A percentile compares a stretch with the other conserved stretches of the same genome.
These are phyloP conservation scores for Dioscorea zingiberensis DNA, from an alignment of 106 monocot genomes.

Conservation along the genomic window DNA sequence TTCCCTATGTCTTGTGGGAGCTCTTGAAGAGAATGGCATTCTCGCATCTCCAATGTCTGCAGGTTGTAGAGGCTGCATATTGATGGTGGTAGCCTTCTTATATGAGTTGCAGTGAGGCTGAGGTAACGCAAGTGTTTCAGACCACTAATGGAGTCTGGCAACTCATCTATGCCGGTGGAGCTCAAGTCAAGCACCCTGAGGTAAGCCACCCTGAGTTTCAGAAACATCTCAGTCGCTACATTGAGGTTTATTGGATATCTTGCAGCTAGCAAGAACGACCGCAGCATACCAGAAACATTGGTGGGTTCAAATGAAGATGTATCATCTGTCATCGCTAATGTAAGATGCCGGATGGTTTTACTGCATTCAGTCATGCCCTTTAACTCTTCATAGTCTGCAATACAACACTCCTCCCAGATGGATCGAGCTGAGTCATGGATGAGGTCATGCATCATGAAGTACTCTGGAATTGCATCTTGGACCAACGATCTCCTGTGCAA, in stretches of 20 bases:
- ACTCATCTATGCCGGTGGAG: background rate
- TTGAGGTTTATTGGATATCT: too few species aligned
- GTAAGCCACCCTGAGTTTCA: background rate
- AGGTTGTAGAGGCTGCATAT: constrained; percentile 16
- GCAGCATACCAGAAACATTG: background rate
- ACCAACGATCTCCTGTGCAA: constrained; percentile 1
- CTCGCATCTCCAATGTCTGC: constrained; percentile 7
- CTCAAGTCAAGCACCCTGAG: constrained; percentile 11
- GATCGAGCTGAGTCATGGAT: constrained; percentile 29
- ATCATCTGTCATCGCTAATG: background rate
- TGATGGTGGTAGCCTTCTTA: constrained; percentile 10
- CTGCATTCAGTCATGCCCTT: background rate
- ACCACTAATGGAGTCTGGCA: constrained; percentile 19
- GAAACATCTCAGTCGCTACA: background rate
- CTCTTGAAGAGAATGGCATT: background rate
- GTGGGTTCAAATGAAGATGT: background rate
- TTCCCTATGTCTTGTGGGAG: constrained; percentile 5
- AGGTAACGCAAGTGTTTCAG: constrained; percentile 22
- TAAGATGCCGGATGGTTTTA: constrained; percentile 8
- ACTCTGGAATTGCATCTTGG: background rate
- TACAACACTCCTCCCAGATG: constrained; percentile 11
- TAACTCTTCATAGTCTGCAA: background rate
- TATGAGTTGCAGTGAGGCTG: background rate
- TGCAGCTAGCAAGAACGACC: background rate
- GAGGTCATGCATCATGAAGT: constrained; percentile 10